A percentile compares a stretch with the other conserved stretches of the same genome.
Evolutionary conservation across 108 stramenopile genomes (phyloP).

Genomic region (Skeletonema potamos): DNA sequence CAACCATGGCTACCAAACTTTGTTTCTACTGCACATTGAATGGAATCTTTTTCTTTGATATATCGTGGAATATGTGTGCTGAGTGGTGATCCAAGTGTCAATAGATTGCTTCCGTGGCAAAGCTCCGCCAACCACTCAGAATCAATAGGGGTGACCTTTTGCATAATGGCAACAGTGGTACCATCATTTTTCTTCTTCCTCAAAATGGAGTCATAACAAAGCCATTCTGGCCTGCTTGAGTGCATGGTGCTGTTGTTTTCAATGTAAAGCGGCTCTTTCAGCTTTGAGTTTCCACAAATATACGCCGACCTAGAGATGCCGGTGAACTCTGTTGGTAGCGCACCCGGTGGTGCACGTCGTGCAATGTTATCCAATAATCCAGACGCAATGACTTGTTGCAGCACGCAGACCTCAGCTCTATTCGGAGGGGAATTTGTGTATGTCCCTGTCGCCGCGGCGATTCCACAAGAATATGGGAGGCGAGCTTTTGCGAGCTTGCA

Average conservation of each 20-base stretch:
- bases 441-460: slow-evolving; percentile 71
- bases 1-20: slow-evolving; percentile 78
- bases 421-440: slow-evolving; percentile 71
- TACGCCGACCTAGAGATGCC: slow-evolving; percentile 75
- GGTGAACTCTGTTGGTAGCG: slow-evolving; percentile 59
- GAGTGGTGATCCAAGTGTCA: slow-evolving; percentile 62
- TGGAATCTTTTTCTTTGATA: slow-evolving; percentile 64
- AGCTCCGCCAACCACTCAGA: slow-evolving; percentile 73
- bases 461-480: slow-evolving; percentile 57
- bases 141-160: slow-evolving; percentile 80
- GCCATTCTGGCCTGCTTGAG: slow-evolving; percentile 74
- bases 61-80: slow-evolving; percentile 68
- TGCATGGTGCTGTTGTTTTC: slow-evolving; percentile 70
- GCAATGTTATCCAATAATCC: slow-evolving; percentile 85
- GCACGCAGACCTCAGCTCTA: slow-evolving; percentile 64
- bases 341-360: slow-evolving; percentile 68
- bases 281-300: slow-evolving; percentile 52
- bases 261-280: slow-evolving; percentile 77
- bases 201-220: slow-evolving; percentile 74
- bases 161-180: slow-evolving; percentile 67
- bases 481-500: slow-evolving; percentile 75
- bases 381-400: slow-evolving; percentile 70
- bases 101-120: slow-evolving; percentile 66
- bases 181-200: slow-evolving; percentile 74
- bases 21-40: slow-evolving; percentile 75